Percentiles rank a stretch among this genome's conserved stretches.
phyloP scores from a whole-genome alignment of 1,139 yeast genomes.

The Debaryomycetaceae sp. region DNA sequence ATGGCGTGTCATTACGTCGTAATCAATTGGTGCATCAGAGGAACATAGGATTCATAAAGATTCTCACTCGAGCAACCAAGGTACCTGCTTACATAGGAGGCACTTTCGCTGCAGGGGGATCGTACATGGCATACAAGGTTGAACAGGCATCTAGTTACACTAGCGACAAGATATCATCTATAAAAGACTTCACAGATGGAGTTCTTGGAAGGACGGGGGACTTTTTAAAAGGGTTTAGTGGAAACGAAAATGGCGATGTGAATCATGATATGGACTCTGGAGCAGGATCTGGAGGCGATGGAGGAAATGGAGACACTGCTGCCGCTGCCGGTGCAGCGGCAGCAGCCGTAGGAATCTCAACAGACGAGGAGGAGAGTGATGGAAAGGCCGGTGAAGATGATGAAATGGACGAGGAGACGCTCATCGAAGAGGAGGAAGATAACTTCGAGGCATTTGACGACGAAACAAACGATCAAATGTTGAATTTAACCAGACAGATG shows the following conservation, averaged over 20 bases:
- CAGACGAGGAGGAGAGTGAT: constrained; percentile 26
- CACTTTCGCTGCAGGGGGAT: constrained; percentile 90
- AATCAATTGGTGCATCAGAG: constrained; percentile 10
- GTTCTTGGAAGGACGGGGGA: constrained; percentile 44
- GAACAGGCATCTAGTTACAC: constrained; percentile 80
- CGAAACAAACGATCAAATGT: constrained; percentile 69
- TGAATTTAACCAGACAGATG: constrained; percentile 89
- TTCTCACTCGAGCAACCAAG: constrained; percentile 41
- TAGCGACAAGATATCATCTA: constrained; percentile 56
- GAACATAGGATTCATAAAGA: constrained; percentile 48
- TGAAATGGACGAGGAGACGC: constrained; percentile 28
- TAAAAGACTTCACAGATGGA: constrained; percentile 56
- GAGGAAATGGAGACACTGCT: constrained; percentile 31
- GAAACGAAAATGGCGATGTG: constrained; percentile 12
- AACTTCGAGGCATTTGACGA: constrained; percentile 44
- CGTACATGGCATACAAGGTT: constrained; percentile 85
- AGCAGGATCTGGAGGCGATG: constrained; percentile 25
- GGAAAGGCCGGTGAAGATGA: constrained; percentile 18
- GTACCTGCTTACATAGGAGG: constrained; percentile 85
- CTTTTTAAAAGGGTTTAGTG: constrained; percentile 26
- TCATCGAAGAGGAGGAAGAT: constrained; percentile 32
- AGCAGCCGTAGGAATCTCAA: constrained; percentile 41
- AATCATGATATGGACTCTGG: constrained; percentile 3
- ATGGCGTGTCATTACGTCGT: background rate
- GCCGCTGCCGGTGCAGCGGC: constrained; percentile 45